A percentile compares a stretch with the other conserved stretches of the same genome.
phyloP scores from a whole-genome alignment of 2,329 filamentous ascomycete species.

The Cyphellophora europaea region DNA sequence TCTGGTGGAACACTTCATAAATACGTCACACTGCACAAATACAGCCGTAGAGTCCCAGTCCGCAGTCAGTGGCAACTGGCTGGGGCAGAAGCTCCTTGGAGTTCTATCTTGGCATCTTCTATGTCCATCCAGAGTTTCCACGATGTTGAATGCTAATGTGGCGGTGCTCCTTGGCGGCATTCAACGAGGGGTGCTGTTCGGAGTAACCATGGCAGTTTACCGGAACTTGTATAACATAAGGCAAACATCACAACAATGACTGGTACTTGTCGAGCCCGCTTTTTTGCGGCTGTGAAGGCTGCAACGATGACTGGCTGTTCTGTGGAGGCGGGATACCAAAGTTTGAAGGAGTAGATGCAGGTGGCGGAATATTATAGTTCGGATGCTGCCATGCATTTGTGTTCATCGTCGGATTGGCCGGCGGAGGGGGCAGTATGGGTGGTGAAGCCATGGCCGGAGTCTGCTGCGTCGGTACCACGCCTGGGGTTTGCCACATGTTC shows the following conservation, averaged over 20 bases:
- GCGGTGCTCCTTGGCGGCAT: too few species aligned
- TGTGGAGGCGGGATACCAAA: slow-evolving; percentile 14
- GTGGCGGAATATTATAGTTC: slow-evolving; percentile 8
- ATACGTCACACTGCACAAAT: too few species aligned
- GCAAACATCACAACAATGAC: slow-evolving; percentile 44
- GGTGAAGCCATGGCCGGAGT: slow-evolving; percentile 1
- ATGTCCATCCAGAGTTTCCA: too few species aligned
- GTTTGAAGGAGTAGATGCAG: slow-evolving; percentile 3
- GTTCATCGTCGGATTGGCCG: slow-evolving; percentile 17
- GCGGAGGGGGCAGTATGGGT: slow-evolving; percentile 23
- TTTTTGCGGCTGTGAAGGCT: slow-evolving; percentile 22
- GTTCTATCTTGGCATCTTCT: too few species aligned
- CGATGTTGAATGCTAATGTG: too few species aligned
- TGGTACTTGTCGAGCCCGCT: slow-evolving; percentile 47
- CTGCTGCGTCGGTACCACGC: slow-evolving; percentile 7
- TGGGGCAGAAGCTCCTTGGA: too few species aligned
- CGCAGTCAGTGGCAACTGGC: too few species aligned
- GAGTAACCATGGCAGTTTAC: too few species aligned
- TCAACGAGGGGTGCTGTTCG: too few species aligned
- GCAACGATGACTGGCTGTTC: slow-evolving; percentile 12
- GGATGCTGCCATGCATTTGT: slow-evolving; percentile 11
- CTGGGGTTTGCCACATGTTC: slow-evolving; percentile 13
- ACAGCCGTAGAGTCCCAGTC: too few species aligned
- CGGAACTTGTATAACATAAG: too few species aligned
- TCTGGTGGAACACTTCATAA: too few species aligned